Evolutionary conservation across 495 filamentous ascomycete species (phyloP), one percentile per base, ranked within the genome.

Genomic region (Durotheca rogersii): DNA sequence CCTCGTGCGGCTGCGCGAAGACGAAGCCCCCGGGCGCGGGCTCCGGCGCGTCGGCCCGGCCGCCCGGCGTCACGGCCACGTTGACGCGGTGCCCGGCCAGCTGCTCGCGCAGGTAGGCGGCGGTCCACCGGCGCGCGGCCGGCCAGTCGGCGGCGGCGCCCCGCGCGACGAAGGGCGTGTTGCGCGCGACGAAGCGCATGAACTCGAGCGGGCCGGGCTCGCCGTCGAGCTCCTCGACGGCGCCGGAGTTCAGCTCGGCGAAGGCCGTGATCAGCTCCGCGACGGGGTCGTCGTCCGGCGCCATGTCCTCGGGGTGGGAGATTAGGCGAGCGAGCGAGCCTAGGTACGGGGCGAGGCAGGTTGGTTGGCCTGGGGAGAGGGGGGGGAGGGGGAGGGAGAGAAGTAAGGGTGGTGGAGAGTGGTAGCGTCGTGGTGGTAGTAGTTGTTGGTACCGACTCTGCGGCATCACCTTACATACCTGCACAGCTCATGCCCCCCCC

Each of bases 161-260:
- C 27, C 81, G 72, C 27, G 89, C 74, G 1, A 90, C 77, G 44
- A 89, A 88, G 5, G 87, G 87, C 0, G 77, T 75, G 53, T 90
- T 90, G 12, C 60, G 70, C 21, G 80, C 71, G 11, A 87, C 84
- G 65, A 79, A 82, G 50, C 82, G 74, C 78, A 88, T 81, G 62
- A 90, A 90, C 59, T 88, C 82, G 6, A 90, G 72, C 0, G 87
- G 74, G 25, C 78, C 85, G 1, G 87, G 87, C 29, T 79, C 73
- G 21, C 79, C 72, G n/a, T 69, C 27, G 3, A 88, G 68, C 38
- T 80, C 76, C 35, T 81, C 74, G 35, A 89, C 73, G 15, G 44
- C 42, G 15, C 69, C 48, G 30, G 69, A 58, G 61, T 90, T 90
- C 34, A 90, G 72, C 47, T 87, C 84, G 55, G 85, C 75, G 69